Percentiles rank a stretch among this genome's conserved stretches.
Evolutionary conservation across 257 asterid genomes (phyloP).

Genomic region (Vinca minor): DNA sequence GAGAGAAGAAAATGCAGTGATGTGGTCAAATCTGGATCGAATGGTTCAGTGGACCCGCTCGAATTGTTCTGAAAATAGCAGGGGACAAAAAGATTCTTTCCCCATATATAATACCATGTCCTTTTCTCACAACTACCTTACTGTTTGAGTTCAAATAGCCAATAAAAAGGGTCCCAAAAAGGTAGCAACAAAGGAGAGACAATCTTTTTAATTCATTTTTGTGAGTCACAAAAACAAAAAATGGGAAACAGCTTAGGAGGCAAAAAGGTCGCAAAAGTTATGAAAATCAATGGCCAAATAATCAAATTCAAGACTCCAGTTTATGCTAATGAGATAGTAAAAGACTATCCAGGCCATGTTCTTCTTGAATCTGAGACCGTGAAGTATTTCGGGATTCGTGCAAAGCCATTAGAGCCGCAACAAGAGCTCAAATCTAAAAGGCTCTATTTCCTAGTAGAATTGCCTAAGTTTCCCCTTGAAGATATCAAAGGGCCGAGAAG

Average conservation of each 20-base stretch:
- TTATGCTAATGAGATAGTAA: conserved; percentile 53
- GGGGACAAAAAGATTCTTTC: too few relatives aligned
- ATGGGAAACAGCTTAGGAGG: conserved; percentile 84
- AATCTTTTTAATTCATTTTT: background rate
- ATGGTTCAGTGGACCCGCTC: too few relatives aligned
- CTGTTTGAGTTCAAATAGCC: background rate
- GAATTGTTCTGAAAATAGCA: too few relatives aligned
- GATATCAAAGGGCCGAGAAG: conserved; percentile 39
- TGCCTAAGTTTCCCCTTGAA: conserved; percentile 47
- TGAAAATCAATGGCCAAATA: conserved; percentile 72
- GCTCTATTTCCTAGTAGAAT: conserved; percentile 68
- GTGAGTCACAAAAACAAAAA: background rate
- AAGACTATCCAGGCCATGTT: conserved; percentile 51
- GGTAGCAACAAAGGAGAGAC: conserved; percentile 2
- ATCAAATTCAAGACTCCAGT: conserved; percentile 55
- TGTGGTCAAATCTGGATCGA: too few relatives aligned
- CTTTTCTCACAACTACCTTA: conserved; percentile 14
- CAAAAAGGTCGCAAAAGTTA: conserved; percentile 50
- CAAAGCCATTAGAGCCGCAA: conserved; percentile 74
- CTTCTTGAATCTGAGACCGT: conserved; percentile 74
- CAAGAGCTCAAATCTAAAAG: conserved; percentile 60
- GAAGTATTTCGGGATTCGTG: conserved; percentile 66
- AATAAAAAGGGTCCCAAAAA: conserved; percentile 5
- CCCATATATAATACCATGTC: too few relatives aligned
- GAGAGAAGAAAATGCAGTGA: too few relatives aligned